phyloP scores from a whole-genome alignment of 2,329 filamentous ascomycete genomes.

The Phoma herbarum region DNA sequence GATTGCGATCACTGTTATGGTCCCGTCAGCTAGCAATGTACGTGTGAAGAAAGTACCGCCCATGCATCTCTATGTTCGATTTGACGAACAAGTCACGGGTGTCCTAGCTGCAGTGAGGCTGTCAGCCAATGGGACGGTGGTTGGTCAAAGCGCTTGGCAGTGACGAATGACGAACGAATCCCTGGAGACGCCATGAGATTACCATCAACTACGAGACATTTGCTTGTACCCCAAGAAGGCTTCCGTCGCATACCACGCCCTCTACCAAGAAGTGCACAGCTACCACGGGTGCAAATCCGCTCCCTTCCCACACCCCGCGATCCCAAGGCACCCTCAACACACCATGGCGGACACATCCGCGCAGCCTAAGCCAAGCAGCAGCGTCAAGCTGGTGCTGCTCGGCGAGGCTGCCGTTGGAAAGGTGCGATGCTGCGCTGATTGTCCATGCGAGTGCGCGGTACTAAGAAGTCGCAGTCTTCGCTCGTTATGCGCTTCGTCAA shows the following conservation, averaged over 20 bases:
- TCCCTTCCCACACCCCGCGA: not conserved
- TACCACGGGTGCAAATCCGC: not conserved
- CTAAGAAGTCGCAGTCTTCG: constrained; percentile 72
- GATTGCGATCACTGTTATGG: too few relatives aligned
- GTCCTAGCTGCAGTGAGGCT: not conserved
- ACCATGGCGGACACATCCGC: constrained; percentile 74
- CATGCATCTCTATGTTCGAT: too few relatives aligned
- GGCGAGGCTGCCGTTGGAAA: constrained; percentile 99
- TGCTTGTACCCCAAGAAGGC: not conserved
- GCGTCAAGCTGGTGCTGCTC: constrained; percentile 97
- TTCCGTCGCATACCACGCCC: not conserved
- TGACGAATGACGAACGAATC: constrained; percentile 18
- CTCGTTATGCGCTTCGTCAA: constrained; percentile 98
- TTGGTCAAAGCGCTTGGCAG: constrained; percentile 8
- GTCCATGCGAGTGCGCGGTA: not conserved
- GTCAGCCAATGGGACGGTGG: not conserved
- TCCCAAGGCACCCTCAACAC: constrained; percentile 16
- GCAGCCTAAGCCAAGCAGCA: constrained; percentile 95
- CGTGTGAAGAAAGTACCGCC: too few relatives aligned
- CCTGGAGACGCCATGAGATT: constrained; percentile 4
- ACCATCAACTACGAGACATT: constrained; percentile 18
- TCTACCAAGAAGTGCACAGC: not conserved
- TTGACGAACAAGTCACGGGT: too few relatives aligned
- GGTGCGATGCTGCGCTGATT: constrained; percentile 62
- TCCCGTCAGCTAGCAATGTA: too few relatives aligned